A percentile compares a stretch with the other conserved stretches of the same genome.
phyloP scores from a whole-genome alignment of 2,329 filamentous ascomycete species.

The Colletotrichum agaves region DNA sequence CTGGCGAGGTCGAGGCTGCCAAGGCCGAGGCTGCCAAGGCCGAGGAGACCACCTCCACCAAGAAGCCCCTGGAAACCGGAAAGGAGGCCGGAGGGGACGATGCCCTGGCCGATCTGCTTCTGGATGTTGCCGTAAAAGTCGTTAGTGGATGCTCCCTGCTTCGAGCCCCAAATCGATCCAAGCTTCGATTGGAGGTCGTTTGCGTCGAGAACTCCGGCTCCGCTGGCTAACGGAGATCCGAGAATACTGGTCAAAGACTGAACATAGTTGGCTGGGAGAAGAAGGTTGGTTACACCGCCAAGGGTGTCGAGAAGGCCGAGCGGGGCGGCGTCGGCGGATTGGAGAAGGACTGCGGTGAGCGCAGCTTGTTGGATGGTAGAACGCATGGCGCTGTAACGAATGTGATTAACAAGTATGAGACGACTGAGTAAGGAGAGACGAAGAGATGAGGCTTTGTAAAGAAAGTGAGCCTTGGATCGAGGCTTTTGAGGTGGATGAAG shows the following conservation, averaged over 20 bases:
- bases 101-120: constrained; percentile 15
- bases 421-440: neutral
- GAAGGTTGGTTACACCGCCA: neutral
- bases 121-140: constrained; percentile 28
- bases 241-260: constrained; percentile 5
- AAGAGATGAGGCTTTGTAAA: neutral
- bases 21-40: constrained; percentile 4
- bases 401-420: neutral
- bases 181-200: constrained; percentile 24
- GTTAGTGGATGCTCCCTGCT: neutral
- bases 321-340: constrained; percentile 11
- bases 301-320: constrained; percentile 22
- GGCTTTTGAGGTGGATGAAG: neutral
- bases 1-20: constrained; percentile 6
- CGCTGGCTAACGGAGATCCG: neutral
- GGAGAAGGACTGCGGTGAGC: neutral
- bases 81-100: constrained; percentile 13
- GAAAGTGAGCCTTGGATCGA: neutral
- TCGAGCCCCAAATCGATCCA: constrained; percentile 22
- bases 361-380: neutral
- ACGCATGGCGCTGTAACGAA: neutral
- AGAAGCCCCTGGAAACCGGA: constrained; percentile 24
- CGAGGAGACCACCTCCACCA: constrained; percentile 5
- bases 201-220: neutral
- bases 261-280: constrained; percentile 24